These are phyloP conservation scores for Symbiodinium natans DNA, from an alignment of 73 alveolate genomes.

Conservation along the genomic window DNA sequence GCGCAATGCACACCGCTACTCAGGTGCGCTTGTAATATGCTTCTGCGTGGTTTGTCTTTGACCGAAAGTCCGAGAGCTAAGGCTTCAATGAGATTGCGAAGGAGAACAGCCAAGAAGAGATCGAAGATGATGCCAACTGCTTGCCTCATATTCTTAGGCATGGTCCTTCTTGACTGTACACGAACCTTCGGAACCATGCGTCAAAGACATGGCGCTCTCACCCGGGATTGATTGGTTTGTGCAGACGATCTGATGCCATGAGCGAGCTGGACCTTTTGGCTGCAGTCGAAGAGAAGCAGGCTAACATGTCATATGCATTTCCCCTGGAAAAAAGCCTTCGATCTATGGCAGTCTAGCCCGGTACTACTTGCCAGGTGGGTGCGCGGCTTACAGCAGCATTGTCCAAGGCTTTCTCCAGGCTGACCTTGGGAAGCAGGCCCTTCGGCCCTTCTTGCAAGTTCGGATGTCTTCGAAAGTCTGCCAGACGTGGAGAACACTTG, in stretches of 20 bases:
- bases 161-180: too few relatives aligned
- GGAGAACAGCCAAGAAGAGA: not conserved
- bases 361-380: constrained; percentile 32
- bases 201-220: too few relatives aligned
- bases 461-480: too few relatives aligned
- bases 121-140: not conserved
- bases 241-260: not conserved
- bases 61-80: too few relatives aligned
- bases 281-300: constrained; percentile 61
- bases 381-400: constrained; percentile 48
- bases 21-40: too few relatives aligned
- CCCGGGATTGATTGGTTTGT: too few relatives aligned
- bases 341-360: too few relatives aligned
- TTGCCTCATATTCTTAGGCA: not conserved
- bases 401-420: constrained; percentile 24
- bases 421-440: constrained; percentile 22
- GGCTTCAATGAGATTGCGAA: not conserved
- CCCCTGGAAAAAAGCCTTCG: too few relatives aligned
- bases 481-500: too few relatives aligned
- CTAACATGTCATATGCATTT: not conserved
- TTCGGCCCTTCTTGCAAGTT: not conserved
- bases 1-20: too few relatives aligned
- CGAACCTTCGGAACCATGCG: too few relatives aligned
- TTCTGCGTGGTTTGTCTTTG: too few relatives aligned
- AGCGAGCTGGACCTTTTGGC: constrained; percentile 39